Evolutionary conservation across 495 filamentous ascomycete species (phyloP).

Genomic region (Penicillium simplicissimum): DNA sequence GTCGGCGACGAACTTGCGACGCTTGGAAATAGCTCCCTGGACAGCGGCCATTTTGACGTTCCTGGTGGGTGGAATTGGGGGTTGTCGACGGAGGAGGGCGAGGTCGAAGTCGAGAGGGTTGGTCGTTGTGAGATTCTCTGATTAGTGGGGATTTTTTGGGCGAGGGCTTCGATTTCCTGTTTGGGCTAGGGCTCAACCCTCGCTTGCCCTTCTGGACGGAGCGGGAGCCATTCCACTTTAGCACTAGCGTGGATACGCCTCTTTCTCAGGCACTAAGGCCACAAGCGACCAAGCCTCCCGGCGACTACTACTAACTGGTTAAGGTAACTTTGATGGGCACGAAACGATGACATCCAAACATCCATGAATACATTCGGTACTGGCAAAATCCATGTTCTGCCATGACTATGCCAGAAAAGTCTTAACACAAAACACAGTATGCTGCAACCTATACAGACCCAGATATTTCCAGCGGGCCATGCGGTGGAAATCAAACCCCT

Average conservation of each 20-base stretch:
- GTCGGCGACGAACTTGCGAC: constrained; percentile 99
- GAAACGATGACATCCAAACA: constrained; percentile 4
- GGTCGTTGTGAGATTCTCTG: constrained; percentile 28
- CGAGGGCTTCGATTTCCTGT: constrained; percentile 40
- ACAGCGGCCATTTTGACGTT: constrained; percentile 65
- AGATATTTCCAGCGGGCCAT: constrained; percentile 6
- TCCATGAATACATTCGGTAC: not conserved
- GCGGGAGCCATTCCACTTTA: constrained; percentile 25
- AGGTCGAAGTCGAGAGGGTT: constrained; percentile 35
- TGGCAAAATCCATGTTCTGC: not conserved
- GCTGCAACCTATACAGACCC: not conserved
- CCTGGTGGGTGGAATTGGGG: constrained; percentile 35
- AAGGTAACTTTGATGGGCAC: no score
- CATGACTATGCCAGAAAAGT: not conserved
- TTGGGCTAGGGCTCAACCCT: constrained; percentile 48
- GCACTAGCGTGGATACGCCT: constrained; percentile 12
- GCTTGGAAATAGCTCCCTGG: constrained; percentile 85
- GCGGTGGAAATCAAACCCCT: not conserved
- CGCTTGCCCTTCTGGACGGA: constrained; percentile 33
- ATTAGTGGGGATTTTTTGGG: constrained; percentile 49
- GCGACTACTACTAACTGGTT: no score
- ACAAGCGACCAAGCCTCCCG: not conserved
- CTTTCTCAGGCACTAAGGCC: constrained; percentile 1
- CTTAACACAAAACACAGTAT: not conserved
- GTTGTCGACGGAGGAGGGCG: constrained; percentile 43